Conservation (phyloP, 495 filamentous ascomycete species). For the Rhypophila decipiens region DNA sequence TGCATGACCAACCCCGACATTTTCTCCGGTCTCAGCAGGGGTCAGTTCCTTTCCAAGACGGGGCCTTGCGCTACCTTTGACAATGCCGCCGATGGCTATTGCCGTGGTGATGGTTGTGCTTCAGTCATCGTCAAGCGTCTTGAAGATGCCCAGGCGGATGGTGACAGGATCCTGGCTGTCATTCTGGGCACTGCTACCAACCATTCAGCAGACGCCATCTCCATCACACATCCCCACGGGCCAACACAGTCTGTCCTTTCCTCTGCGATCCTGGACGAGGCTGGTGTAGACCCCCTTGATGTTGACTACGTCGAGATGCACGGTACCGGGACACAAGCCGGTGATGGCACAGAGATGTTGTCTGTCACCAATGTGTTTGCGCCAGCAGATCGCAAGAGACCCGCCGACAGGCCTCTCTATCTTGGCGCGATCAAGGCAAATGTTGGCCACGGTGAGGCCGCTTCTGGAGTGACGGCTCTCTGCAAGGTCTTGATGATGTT, state of each 20-base stretch:
- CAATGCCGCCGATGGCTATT: conserved; percentile 71
- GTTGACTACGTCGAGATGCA: conserved; percentile 84
- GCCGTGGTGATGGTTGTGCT: conserved; percentile 65
- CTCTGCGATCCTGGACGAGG: conserved; percentile 58
- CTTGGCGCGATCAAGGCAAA: conserved; percentile 86
- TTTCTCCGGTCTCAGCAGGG: conserved; percentile 74
- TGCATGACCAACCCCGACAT: conserved; percentile 77
- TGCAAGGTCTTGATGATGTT: conserved; percentile 87
- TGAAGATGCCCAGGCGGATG: conserved; percentile 66
- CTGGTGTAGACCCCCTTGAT: conserved; percentile 64
- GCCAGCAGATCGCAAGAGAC: conserved; percentile 57
- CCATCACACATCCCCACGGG: conserved; percentile 78
- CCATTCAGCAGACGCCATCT: conserved; percentile 68
- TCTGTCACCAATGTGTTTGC: conserved; percentile 79
- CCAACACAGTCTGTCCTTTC: conserved; percentile 68
- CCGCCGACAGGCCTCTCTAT: conserved; percentile 63
- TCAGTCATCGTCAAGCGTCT: conserved; percentile 68
- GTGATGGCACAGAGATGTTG: conserved; percentile 72
- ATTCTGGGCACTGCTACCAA: conserved; percentile 65
- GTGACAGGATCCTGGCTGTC: conserved; percentile 66
- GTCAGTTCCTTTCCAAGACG: conserved; percentile 74
- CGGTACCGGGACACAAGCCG: conserved; percentile 81
- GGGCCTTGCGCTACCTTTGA: conserved; percentile 80
- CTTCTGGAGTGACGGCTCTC: conserved; percentile 74
- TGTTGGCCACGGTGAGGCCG: conserved; percentile 84